Evolutionary conservation across 345 rosid genomes (phyloP).

Genomic region (Salix udensis): DNA sequence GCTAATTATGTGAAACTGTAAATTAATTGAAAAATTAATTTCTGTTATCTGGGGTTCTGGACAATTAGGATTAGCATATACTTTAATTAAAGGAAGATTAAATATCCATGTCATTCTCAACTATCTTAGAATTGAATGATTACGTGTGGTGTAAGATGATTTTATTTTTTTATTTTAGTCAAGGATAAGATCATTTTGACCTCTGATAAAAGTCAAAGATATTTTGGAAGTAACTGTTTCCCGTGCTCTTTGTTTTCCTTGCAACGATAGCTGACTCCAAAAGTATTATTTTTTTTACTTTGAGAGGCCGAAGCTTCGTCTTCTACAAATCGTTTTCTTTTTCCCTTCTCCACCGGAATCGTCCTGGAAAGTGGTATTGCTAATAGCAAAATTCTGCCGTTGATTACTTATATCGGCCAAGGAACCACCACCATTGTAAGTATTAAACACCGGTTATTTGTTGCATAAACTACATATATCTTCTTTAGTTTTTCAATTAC

Average conservation of each 20-base stretch:
- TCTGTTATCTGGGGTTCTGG: neutral
- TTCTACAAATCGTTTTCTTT: too few species aligned
- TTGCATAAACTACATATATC: neutral
- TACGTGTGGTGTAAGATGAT: neutral
- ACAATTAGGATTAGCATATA: too few species aligned
- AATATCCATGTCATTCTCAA: neutral
- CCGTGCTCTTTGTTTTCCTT: neutral
- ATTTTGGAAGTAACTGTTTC: neutral
- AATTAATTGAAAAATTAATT: neutral
- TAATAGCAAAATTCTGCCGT: too few species aligned
- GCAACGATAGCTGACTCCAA: neutral
- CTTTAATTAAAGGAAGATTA: neutral
- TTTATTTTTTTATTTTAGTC: neutral
- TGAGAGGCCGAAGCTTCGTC: too few species aligned
- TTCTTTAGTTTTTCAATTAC: too few species aligned
- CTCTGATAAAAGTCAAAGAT: slow-evolving; percentile 12
- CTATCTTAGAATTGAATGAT: slow-evolving; percentile 1
- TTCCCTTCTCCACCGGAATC: too few species aligned
- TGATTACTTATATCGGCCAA: too few species aligned
- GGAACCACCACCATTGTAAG: too few species aligned
- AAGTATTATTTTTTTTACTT: too few species aligned
- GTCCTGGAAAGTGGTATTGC: too few species aligned
- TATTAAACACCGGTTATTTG: too few species aligned
- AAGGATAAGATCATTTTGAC: slow-evolving; percentile 23
- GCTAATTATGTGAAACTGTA: neutral